phyloP scores from a whole-genome alignment of 371 early-diverging fungal species.

The Nematocida sp. region DNA sequence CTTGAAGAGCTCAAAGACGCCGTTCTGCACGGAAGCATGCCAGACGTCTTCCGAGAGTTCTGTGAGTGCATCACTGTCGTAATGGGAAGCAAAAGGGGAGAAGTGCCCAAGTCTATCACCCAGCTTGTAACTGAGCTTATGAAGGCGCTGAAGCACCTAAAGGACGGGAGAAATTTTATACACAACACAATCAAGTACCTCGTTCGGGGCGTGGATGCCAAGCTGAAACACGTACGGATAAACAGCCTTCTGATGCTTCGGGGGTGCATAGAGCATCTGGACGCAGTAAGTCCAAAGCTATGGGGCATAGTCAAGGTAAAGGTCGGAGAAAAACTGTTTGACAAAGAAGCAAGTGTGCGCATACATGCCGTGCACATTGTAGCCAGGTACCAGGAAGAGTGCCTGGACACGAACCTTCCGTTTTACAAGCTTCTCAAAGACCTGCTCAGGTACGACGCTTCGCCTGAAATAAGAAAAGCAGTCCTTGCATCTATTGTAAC shows the following conservation, averaged over 20 bases:
- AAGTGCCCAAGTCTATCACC: slow-evolving; percentile 23
- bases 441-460: slow-evolving; percentile 39
- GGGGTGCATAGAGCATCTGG: slow-evolving; percentile 42
- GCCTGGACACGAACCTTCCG: slow-evolving; percentile 13
- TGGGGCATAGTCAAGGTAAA: slow-evolving; percentile 48
- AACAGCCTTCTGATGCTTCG: slow-evolving; percentile 33
- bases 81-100: slow-evolving; percentile 17
- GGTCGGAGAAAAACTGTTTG: slow-evolving; percentile 53
- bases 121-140: slow-evolving; percentile 38
- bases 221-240: slow-evolving; percentile 37
- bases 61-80: slow-evolving; percentile 33
- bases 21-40: background rate
- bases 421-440: slow-evolving; percentile 50
- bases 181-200: slow-evolving; percentile 50
- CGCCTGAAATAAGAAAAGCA: slow-evolving; percentile 44
- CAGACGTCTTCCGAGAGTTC: slow-evolving; percentile 21
- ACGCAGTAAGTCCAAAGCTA: slow-evolving; percentile 32
- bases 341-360: slow-evolving; percentile 37
- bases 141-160: slow-evolving; percentile 36
- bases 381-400: slow-evolving; percentile 22
- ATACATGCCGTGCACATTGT: slow-evolving; percentile 28
- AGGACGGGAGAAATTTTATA: slow-evolving; percentile 35
- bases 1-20: slow-evolving; percentile 15
- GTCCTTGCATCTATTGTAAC: slow-evolving; percentile 20
- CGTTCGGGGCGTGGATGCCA: slow-evolving; percentile 33